Base-by-base conservation (phyloP, 805 yeast species). In the Candida ficus region DNA sequence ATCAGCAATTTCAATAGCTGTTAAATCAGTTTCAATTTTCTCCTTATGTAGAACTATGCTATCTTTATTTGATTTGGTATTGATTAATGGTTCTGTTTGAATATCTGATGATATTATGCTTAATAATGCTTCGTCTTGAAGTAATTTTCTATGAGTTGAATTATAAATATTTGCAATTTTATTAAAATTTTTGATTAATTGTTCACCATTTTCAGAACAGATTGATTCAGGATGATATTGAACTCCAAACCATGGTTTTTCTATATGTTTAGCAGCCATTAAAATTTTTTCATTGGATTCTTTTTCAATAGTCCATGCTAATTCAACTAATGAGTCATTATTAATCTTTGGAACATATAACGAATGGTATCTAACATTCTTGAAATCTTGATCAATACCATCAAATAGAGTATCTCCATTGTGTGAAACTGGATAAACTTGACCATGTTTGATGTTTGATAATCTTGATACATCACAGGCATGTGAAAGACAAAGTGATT, bases 161-260 rank as follows among this genome's bases (percentile, higher is more conserved):
- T 49, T 66, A 43, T 47, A 50, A 0, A 33, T 29, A 1, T 38
- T 23, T 1, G 70, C 61, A 5, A 57, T 9, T 2, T 37, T 12
- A 26, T 62, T 33, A 57, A 91, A 91, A 55, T 84, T 85, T 9
- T 51, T 47, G 4, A 90, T 60, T 38, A 93, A 58, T 10, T 58
- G 52, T 2, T 56, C 68, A 2, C 99, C 99, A 35, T 64, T 52
- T 12, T 70, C 66, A 0, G 97, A 88, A 52, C 96, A 87, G 29
- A 91, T 78, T 1, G 96, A 88, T 56, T 93, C 99, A 0, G 99
- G 99, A 55, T 93, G 99, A 55, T 90, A 95, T 55, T 93, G 99
- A 3, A 93, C 97, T 1, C 96, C 99, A 58, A 70, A 91, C 65
- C 83, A 84, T 0, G 97, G 97, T 17, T 64, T 61, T 0, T 28